phyloP scores from a whole-genome alignment of 768 basidiomycete species.

The Sporobolomyces phaffii region DNA sequence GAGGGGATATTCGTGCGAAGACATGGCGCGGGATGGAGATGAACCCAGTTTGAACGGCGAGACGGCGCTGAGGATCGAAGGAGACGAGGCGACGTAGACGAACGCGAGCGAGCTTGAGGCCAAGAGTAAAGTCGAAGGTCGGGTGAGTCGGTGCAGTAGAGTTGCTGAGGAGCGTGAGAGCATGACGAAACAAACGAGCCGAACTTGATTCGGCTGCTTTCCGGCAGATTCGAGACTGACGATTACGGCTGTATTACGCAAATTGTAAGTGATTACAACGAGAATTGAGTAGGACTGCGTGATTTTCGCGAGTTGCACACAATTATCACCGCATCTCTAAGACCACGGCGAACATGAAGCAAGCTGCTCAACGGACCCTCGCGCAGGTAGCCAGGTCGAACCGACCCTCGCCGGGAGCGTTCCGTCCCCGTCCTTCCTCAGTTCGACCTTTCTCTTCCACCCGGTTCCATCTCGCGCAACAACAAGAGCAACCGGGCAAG shows the following conservation, averaged over 20 bases:
- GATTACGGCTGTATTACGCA: too few species aligned
- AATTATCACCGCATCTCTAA: neutral
- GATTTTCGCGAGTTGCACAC: neutral
- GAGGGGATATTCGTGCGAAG: conserved; percentile 3
- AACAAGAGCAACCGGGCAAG: conserved; percentile 13
- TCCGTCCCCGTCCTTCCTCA: neutral
- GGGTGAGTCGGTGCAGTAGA: neutral
- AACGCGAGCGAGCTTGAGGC: conserved; percentile 11
- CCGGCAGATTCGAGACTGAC: too few species aligned
- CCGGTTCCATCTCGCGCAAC: conserved; percentile 9
- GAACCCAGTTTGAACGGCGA: conserved; percentile 9
- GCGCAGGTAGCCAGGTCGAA: neutral
- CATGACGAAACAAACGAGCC: conserved; percentile 4
- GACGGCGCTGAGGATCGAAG: neutral
- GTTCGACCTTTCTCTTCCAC: conserved; percentile 16
- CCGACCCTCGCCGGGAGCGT: neutral
- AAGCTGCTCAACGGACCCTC: conserved; percentile 17
- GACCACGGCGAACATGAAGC: conserved; percentile 9
- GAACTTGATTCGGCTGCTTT: too few species aligned
- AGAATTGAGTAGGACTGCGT: too few species aligned
- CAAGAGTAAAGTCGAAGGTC: conserved; percentile 6
- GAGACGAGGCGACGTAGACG: neutral
- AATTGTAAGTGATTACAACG: neutral
- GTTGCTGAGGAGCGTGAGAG: conserved; percentile 1
- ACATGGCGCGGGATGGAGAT: conserved; percentile 3